A percentile compares a stretch with the other conserved stretches of the same genome.
phyloP scores from a whole-genome alignment of 1,284 basidiomycete genomes.

The Ceraceosorus guamensis region DNA sequence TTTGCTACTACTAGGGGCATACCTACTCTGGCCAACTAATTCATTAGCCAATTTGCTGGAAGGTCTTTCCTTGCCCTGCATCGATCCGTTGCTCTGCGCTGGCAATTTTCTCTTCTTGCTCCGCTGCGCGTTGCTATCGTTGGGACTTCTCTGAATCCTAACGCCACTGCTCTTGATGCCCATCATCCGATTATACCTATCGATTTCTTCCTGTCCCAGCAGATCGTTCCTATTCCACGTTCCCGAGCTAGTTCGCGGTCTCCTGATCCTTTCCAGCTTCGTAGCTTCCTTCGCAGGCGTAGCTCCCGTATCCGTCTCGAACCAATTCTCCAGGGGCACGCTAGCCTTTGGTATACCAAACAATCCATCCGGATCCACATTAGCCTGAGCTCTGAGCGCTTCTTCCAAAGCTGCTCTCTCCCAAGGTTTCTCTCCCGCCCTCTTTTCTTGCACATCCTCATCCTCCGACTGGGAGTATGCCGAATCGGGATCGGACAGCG shows the following conservation, averaged over 20 bases:
- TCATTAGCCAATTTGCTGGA: too few species aligned
- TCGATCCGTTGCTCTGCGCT: too few species aligned
- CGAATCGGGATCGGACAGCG: constrained; percentile 31
- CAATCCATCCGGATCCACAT: constrained; percentile 40
- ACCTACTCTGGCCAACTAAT: too few species aligned
- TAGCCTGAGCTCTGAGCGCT: constrained; percentile 29
- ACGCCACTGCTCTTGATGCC: constrained; percentile 17
- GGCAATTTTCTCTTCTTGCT: too few species aligned
- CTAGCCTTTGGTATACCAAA: constrained; percentile 42
- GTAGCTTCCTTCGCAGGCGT: constrained; percentile 15
- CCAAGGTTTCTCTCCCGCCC: constrained; percentile 39
- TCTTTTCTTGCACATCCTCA: constrained; percentile 36
- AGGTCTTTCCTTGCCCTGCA: too few species aligned
- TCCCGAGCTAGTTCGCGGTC: constrained; percentile 36
- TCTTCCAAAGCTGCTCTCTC: constrained; percentile 35
- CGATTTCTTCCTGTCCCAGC: constrained; percentile 43
- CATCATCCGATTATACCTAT: constrained; percentile 44
- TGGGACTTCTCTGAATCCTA: background rate
- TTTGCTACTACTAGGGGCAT: too few species aligned
- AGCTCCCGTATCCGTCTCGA: background rate
- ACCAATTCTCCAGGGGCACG: constrained; percentile 26
- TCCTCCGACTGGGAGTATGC: constrained; percentile 46
- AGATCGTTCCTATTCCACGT: constrained; percentile 42
- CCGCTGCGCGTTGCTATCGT: too few species aligned
- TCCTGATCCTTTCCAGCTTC: constrained; percentile 21